Base-by-base conservation (phyloP, 139 green algal genomes). In the Picocystis salinarum region DNA sequence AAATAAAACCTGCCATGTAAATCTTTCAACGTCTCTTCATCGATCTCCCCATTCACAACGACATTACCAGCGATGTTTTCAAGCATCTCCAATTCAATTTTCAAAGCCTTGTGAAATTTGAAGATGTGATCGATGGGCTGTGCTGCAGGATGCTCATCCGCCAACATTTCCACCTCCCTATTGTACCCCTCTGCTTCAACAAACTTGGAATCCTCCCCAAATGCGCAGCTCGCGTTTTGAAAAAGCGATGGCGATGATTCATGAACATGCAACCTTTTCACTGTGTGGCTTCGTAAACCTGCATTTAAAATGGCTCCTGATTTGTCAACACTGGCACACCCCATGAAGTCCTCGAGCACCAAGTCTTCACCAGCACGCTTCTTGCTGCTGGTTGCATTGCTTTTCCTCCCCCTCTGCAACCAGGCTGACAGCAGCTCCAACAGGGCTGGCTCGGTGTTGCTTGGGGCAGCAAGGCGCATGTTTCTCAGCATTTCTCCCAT, bases 71-170 rank as follows among this genome's bases (percentile, higher is more conserved):
- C n/a, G n/a, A n/a, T n/a, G n/a, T n/a, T n/a, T n/a, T n/a, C n/a
- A n/a, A n/a, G n/a, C n/a, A n/a, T n/a, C n/a, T n/a, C n/a, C n/a
- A n/a, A n/a, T 37, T 28, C 15, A 39, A 78, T 75, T 53, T 81
- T 62, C 17, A 88, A 45, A 2, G 75, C 77, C 39, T 73, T 59
- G 42, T 91, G 79, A 44, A 91, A 86, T 50, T 85, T 71, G 45
- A 98, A 98, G 49, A 98, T 97, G 67, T 94, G 83, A 55, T 98
- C 88, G 22, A 98, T 92, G 1, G 64, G 56, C 13, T 20, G 7
- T 22, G 36, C 36, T 7, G 36, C 6, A 10, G 7, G 36, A 7
- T 20, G 36, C 36, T 9, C 37, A 44, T 9, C 11, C 37, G 19
- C 9, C 37, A 44, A 9, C 9, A 11, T 20, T 9, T 20, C 11